phyloP scores from a whole-genome alignment of 805 yeast genomes.

The Starmerella powellii region DNA sequence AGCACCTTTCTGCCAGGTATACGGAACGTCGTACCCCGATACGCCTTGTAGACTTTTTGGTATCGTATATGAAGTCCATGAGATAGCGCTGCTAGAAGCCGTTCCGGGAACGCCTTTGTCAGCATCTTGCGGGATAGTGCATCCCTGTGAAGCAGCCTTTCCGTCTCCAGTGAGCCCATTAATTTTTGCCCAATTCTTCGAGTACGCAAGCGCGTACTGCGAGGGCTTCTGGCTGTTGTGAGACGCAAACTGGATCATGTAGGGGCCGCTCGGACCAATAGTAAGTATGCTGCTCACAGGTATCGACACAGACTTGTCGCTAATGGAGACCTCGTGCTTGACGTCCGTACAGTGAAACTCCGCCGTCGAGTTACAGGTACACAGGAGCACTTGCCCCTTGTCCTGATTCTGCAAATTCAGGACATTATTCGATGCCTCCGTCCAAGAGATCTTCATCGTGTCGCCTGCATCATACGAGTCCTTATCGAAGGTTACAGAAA shows the following conservation, averaged over 20 bases:
- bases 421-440: conserved; percentile 42
- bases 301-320: conserved; percentile 24
- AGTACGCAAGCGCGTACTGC: conserved; percentile 19
- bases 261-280: conserved; percentile 51
- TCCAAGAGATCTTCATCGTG: conserved; percentile 40
- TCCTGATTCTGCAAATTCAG: conserved; percentile 33
- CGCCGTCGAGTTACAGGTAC: conserved; percentile 52
- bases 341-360: conserved; percentile 29
- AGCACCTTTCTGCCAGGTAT: conserved; percentile 64
- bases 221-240: conserved; percentile 50
- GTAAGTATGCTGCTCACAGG: conserved; percentile 35
- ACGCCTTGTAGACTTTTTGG: conserved; percentile 8
- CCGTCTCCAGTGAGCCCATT: conserved; percentile 59
- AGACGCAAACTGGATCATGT: conserved; percentile 54
- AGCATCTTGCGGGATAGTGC: conserved; percentile 4
- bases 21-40: conserved; percentile 38
- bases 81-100: conserved; percentile 9
- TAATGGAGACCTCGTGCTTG: conserved; percentile 26
- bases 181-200: conserved; percentile 36
- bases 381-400: conserved; percentile 42
- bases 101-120: conserved; percentile 15
- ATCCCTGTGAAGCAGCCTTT: conserved; percentile 5
- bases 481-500: conserved; percentile 14
- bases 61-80: conserved; percentile 16
- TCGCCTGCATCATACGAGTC: conserved; percentile 18